phyloP scores from a whole-genome alignment of 495 filamentous ascomycete genomes.

The Hypoxylon subgilvum region DNA sequence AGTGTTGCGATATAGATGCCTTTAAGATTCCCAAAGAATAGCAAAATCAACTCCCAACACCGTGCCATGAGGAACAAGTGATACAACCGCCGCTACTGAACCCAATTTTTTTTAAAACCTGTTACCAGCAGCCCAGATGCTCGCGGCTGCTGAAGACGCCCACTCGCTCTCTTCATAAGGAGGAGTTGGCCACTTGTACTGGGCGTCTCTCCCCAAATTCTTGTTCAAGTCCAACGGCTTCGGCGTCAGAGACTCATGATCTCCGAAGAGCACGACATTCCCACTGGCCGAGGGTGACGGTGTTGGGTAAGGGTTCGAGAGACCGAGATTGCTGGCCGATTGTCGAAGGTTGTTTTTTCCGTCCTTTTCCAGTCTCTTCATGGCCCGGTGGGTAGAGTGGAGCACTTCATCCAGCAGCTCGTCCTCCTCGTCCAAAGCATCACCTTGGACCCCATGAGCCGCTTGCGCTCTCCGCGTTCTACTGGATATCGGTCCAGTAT shows the following conservation, averaged over 20 bases:
- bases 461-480: conserved; percentile 83
- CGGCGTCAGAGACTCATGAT: conserved; percentile 67
- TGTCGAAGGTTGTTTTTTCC: conserved; percentile 58
- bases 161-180: conserved; percentile 88
- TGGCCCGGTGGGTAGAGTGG: conserved; percentile 55
- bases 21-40: conserved; percentile 34
- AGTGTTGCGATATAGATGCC: conserved; percentile 35
- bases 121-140: conserved; percentile 72
- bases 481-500: conserved; percentile 73
- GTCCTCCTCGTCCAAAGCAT: conserved; percentile 95
- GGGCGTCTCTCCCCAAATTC: conserved; percentile 47
- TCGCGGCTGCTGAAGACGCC: conserved; percentile 78
- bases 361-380: conserved; percentile 59
- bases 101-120: conserved; percentile 51
- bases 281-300: conserved; percentile 88
- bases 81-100: conserved; percentile 32
- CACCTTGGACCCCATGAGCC: conserved; percentile 78
- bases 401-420: conserved; percentile 87
- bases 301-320: conserved; percentile 87
- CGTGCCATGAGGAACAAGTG: conserved; percentile 40
- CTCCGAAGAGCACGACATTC: conserved; percentile 72
- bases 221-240: conserved; percentile 62
- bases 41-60: conserved; percentile 36
- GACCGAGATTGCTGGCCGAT: conserved; percentile 61
- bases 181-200: conserved; percentile 92